Evolutionary conservation across 768 basidiomycete species (phyloP), one percentile per base, ranked within the genome.

Genomic region (Leccinum incarnatum): DNA sequence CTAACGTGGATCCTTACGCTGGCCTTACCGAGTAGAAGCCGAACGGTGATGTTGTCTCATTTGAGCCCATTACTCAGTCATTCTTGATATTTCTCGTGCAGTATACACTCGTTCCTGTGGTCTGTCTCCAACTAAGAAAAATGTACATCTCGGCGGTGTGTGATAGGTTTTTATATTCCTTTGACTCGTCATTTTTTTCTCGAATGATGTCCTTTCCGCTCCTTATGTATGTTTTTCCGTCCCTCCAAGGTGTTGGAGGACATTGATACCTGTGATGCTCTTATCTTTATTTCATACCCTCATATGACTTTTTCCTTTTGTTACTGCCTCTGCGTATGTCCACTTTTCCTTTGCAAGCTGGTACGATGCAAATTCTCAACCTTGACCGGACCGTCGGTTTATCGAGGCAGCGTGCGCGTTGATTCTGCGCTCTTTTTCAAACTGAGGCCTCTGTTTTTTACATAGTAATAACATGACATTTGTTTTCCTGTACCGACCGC

Each of bases 1-100:
- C 62, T 8, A 42, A 62, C 27, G 47, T 70, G 27, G 70, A 72
- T 34, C 67, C 70, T 23, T 72, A 72, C 37, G 64, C 54, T 40
- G 55, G 62, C 42, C 57, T 32, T 21, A 3, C 17, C 12, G 58
- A 25, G 10, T 71, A 61, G 69, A 12, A 36, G n/a, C 2, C 11
- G 8, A 14, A 9, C 21, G 51, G 47, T 48, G 40, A 46, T 21
- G 37, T 19, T 19, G 17, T 56, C 42, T 54, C 7, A 54, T 46
- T 45, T 25, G 12, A 12, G 32, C 32, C 15, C 54, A 34, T 51
- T 32, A 23, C 42, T 46, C 14, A 54, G 48, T 61, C 53, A 53
- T 51, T 4, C 47, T 53, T 29, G 32, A 27, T 40, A 42, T 50
- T 42, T 36, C 19, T 40, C 32, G 25, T 30, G 46, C 36, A 57